Evolutionary conservation across 148 eudicot genomes (phyloP).

Genomic region (Gaultheria prostrata): DNA sequence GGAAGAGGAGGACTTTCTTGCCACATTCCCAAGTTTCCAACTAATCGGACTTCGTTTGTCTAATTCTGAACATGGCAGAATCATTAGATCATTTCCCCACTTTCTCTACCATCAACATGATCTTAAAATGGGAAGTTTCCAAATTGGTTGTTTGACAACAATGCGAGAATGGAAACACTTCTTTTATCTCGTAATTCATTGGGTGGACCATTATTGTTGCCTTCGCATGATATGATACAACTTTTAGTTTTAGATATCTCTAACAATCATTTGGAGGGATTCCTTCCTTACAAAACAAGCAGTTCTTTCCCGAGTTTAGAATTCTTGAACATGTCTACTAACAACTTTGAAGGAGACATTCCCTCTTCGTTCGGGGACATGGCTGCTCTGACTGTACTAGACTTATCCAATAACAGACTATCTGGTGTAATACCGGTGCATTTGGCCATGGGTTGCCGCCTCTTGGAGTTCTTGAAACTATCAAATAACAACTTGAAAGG

Average conservation of each 20-base stretch:
- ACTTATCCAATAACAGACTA: background rate
- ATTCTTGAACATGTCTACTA: background rate
- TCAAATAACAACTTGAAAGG: conserved; percentile 14
- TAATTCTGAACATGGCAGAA: background rate
- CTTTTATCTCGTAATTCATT: background rate
- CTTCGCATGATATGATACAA: background rate
- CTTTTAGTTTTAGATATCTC: too few species aligned
- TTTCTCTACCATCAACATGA: conserved; percentile 18
- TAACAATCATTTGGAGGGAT: background rate
- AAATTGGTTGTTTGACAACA: conserved; percentile 17
- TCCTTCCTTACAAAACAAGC: background rate
- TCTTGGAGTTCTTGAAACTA: background rate
- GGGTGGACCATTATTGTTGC: background rate
- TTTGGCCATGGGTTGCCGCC: background rate
- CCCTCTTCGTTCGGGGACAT: conserved; percentile 1
- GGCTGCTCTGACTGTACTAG: background rate
- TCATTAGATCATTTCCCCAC: background rate
- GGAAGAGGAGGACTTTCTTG: background rate
- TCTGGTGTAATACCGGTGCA: background rate
- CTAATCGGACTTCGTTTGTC: conserved; percentile 6
- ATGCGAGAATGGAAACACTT: background rate
- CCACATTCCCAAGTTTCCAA: conserved; percentile 17
- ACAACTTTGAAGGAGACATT: conserved; percentile 11
- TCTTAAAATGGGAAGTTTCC: conserved; percentile 2
- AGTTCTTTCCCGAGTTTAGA: background rate